phyloP scores from a whole-genome alignment of 352 stramenopile species.

The Pythium monospermum region DNA sequence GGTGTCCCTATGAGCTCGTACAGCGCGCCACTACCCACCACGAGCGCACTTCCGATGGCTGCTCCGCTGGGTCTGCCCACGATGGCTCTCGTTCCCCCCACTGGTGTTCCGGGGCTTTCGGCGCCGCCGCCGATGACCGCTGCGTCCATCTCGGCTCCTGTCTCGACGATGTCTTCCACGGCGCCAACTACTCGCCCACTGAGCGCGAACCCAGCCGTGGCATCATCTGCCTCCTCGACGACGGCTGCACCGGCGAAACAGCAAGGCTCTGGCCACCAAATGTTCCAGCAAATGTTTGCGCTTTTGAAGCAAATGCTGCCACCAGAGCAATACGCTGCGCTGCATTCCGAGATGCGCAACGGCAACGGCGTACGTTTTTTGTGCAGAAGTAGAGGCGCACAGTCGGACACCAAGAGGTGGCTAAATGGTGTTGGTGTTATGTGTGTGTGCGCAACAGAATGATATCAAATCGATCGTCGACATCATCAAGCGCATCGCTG shows the following conservation, averaged over 20 bases:
- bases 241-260: slow-evolving; percentile 28
- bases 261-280: slow-evolving; percentile 66
- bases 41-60: slow-evolving; percentile 12
- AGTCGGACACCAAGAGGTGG: too few relatives aligned
- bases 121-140: slow-evolving; percentile 14
- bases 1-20: slow-evolving; percentile 24
- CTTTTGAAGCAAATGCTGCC: slow-evolving; percentile 80
- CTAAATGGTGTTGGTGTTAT: too few relatives aligned
- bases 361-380: slow-evolving; percentile 55
- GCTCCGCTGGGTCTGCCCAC: slow-evolving; percentile 8
- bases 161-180: slow-evolving; percentile 18
- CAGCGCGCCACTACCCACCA: slow-evolving; percentile 20
- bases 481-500: slow-evolving; percentile 82
- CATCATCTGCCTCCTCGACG: background rate
- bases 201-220: too few relatives aligned
- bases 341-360: slow-evolving; percentile 81
- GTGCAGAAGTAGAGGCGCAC: too few relatives aligned
- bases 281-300: slow-evolving; percentile 86
- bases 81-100: slow-evolving; percentile 6
- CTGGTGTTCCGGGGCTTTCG: slow-evolving; percentile 3
- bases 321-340: slow-evolving; percentile 71
- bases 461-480: slow-evolving; percentile 86
- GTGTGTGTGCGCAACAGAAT: too few relatives aligned
- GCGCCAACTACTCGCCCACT: background rate
- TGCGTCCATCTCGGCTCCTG: slow-evolving; percentile 9